Evolutionary conservation across 2,329 filamentous ascomycete species (phyloP), one percentile per base, ranked within the genome.

Genomic region (Alternaria alternata): DNA sequence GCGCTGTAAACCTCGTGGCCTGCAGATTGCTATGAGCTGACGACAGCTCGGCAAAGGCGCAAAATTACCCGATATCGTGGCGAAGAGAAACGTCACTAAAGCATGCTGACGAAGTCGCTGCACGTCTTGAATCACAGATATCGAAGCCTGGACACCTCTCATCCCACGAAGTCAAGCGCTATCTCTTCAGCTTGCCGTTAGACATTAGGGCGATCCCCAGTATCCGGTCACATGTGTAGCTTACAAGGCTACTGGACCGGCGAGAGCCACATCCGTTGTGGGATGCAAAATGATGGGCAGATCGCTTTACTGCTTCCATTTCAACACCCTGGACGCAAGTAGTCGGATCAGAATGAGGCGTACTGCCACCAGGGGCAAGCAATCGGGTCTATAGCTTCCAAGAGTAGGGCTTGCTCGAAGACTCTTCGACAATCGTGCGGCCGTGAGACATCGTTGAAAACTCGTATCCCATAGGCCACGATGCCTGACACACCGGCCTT

Each of bases 41-140:
- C 53, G 46, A 55, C 46, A 58, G 51, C 44, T 58, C 55, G 53
- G 62, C 48, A 59, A 57, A 57, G 42, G 54, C 54, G 51, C 58
- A 58, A 59, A 66, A 52, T 57, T 59, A 51, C 46, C 51, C 60
- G 51, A 53, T 54, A 56, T 58, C 59, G 65, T 67, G 65, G 63
- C 61, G 54, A 66, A 56, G 44, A 46, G 57, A 43, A 57, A 66
- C 63, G 56, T 64, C 61, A 64, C 61, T 38, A 57, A 36, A 39
- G 38, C 30, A 59, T 48, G 55, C 55, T 63, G 53, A 63, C 55
- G 47, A 57, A 47, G 54, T 57, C 30, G 54, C 48, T 36, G 43
- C 48, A 48, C 49, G 54, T 26, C n/a, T 44, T 28, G 51, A 28
- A 51, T 38, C 22, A 56, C 48, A n/a, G 18, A 16, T 42, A 34